Conservation (phyloP, 2,329 filamentous ascomycete species). For the Fusarium chaquense region DNA sequence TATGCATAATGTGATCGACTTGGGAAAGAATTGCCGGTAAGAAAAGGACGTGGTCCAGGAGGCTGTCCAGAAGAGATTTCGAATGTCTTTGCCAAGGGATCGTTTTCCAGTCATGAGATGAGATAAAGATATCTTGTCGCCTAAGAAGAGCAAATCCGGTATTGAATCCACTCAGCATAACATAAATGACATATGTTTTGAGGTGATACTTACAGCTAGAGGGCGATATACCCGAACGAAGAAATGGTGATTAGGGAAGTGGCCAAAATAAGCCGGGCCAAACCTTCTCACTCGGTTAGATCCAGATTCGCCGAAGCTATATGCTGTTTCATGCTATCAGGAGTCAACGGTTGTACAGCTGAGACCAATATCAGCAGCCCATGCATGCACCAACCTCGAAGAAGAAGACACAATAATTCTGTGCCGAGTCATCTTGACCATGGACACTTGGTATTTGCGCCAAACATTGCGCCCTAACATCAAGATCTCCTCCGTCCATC, state of each 20-base stretch:
- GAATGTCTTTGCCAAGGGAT: slow-evolving; percentile 65
- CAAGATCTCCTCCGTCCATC: slow-evolving; percentile 54
- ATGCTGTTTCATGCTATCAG: slow-evolving; percentile 60
- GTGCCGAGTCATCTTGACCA: slow-evolving; percentile 49
- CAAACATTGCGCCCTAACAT: slow-evolving; percentile 59
- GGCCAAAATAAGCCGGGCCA: slow-evolving; percentile 61
- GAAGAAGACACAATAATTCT: slow-evolving; percentile 63
- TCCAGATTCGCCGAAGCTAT: slow-evolving; percentile 55
- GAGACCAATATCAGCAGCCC: not conserved
- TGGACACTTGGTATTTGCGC: slow-evolving; percentile 54
- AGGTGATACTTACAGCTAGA: slow-evolving; percentile 60
- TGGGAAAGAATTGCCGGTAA: slow-evolving; percentile 62
- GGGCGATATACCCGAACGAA: slow-evolving; percentile 68
- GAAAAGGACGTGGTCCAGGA: slow-evolving; percentile 64
- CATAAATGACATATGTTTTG: not conserved
- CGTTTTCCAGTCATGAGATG: slow-evolving; percentile 63
- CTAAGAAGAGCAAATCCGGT: slow-evolving; percentile 62
- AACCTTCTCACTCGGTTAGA: slow-evolving; percentile 53
- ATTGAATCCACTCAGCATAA: slow-evolving; percentile 49
- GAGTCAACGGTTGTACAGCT: slow-evolving; percentile 25
- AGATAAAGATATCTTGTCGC: slow-evolving; percentile 64
- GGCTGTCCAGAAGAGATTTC: slow-evolving; percentile 63
- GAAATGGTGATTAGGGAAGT: slow-evolving; percentile 69
- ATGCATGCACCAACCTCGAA: slow-evolving; percentile 62
- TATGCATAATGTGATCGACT: slow-evolving; percentile 57